Evolutionary conservation across 441 rosid genomes (phyloP).

Genomic region (Eutrema salsugineum): DNA sequence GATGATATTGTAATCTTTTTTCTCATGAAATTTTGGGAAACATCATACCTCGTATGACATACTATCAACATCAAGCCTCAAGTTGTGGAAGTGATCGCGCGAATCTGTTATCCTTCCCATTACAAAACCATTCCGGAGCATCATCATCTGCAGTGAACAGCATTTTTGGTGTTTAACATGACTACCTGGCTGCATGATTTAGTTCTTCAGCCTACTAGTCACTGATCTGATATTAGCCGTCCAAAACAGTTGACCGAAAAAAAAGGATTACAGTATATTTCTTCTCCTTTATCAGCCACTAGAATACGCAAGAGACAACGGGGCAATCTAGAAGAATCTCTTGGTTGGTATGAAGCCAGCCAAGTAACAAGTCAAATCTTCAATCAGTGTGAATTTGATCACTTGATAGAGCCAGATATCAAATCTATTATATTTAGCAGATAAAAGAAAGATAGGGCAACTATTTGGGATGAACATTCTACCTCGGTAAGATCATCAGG

Average conservation of each 20-base stretch:
- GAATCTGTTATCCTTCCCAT: slow-evolving; percentile 67
- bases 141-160: slow-evolving; percentile 57
- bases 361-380: neutral
- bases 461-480: neutral
- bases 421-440: neutral
- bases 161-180: neutral
- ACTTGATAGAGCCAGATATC: neutral
- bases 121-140: slow-evolving; percentile 54
- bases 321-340: neutral
- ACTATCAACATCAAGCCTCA: slow-evolving; percentile 84
- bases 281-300: neutral
- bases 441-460: neutral
- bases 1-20: neutral
- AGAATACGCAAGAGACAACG: neutral
- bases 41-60: slow-evolving; percentile 81
- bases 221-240: slow-evolving; percentile 3
- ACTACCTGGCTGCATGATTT: neutral
- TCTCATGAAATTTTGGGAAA: neutral
- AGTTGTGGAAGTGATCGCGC: slow-evolving; percentile 49
- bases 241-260: neutral
- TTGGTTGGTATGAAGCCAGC: neutral
- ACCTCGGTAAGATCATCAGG: slow-evolving; percentile 90
- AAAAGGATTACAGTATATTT: neutral
- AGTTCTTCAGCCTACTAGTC: neutral
- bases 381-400: neutral